phyloP scores from a whole-genome alignment of 805 yeast species.

The Ogataea pignaliae region DNA sequence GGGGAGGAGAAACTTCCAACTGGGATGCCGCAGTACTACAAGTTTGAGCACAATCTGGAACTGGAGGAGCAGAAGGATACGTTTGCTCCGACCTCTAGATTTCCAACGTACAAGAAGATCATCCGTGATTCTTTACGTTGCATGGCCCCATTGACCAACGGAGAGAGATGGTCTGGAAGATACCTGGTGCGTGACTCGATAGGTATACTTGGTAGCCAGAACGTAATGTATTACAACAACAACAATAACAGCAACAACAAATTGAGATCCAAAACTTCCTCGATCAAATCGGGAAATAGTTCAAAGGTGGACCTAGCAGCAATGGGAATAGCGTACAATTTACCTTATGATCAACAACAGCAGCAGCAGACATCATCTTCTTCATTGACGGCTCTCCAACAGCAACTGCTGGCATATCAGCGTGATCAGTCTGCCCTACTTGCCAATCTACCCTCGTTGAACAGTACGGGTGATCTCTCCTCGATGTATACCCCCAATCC shows the following conservation, averaged over 20 bases:
- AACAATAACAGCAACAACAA: background rate
- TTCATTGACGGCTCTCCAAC: too few species aligned
- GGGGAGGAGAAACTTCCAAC: too few species aligned
- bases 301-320: background rate
- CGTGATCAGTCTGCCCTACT: background rate
- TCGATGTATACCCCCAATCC: background rate
- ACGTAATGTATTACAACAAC: background rate
- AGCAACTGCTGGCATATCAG: too few species aligned
- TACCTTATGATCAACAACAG: background rate
- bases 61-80: background rate
- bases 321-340: background rate
- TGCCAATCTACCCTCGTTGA: background rate
- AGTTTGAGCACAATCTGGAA: too few species aligned
- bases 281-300: background rate
- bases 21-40: too few species aligned
- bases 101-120: constrained; percentile 23
- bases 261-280: background rate
- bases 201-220: background rate
- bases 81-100: background rate
- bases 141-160: constrained; percentile 28
- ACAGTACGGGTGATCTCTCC: background rate
- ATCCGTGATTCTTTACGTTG: constrained; percentile 32
- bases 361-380: background rate
- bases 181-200: constrained; percentile 24
- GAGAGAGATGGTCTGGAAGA: constrained; percentile 33